Conservation (phyloP, 441 rosid genomes). For the Adansonia grandidieri region DNA sequence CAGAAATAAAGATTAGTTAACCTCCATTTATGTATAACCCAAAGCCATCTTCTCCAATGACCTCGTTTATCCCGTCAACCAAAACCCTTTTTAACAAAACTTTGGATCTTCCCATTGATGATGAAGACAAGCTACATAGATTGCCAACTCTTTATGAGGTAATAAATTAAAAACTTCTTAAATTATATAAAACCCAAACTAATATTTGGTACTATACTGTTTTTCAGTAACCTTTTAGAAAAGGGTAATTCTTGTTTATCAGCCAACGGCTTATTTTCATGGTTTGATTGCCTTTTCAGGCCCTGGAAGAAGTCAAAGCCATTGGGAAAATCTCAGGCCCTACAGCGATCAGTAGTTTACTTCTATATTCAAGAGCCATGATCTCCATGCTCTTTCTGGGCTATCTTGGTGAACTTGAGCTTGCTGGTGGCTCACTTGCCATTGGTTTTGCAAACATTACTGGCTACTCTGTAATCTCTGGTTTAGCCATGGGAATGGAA, state of each 20-base stretch:
- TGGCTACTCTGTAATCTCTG: constrained; percentile 95
- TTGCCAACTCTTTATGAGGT: too few species aligned
- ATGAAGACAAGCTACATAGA: too few species aligned
- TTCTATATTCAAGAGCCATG: constrained; percentile 86
- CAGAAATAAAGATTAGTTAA: too few species aligned
- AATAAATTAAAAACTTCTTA: too few species aligned
- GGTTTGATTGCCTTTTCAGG: constrained; percentile 48
- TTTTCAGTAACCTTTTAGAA: too few species aligned
- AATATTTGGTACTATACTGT: too few species aligned
- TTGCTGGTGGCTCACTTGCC: constrained; percentile 95
- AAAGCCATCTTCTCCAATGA: too few species aligned
- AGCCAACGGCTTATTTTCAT: not conserved
- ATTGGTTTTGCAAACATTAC: constrained; percentile 96
- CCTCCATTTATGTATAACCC: too few species aligned
- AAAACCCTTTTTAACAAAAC: too few species aligned
- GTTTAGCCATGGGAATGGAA: constrained; percentile 98
- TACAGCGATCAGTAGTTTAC: constrained; percentile 75
- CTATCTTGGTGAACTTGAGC: constrained; percentile 88
- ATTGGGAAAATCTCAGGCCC: constrained; percentile 92
- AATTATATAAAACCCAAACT: too few species aligned
- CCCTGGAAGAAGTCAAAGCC: constrained; percentile 78
- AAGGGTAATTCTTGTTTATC: not conserved
- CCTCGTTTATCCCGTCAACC: too few species aligned
- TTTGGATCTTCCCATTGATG: too few species aligned
- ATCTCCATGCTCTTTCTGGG: constrained; percentile 97